phyloP scores from a whole-genome alignment of 768 basidiomycete genomes.

The Lentinus tigrinus region DNA sequence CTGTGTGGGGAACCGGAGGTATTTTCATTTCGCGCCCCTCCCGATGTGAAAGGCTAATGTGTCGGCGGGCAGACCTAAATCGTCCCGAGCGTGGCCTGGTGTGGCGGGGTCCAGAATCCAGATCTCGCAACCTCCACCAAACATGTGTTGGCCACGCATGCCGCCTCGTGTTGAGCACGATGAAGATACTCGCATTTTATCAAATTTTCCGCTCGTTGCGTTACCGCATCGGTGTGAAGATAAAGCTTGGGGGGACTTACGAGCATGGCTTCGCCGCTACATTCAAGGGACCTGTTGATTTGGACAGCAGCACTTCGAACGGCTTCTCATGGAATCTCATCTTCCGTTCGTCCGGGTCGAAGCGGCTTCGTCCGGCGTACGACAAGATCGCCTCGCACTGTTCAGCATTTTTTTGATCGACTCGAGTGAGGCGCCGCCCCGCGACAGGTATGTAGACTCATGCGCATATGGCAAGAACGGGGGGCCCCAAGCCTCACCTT shows the following conservation, averaged over 20 bases:
- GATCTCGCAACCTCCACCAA: slow-evolving; percentile 8
- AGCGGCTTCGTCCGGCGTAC: slow-evolving; percentile 18
- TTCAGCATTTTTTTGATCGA: slow-evolving; percentile 24
- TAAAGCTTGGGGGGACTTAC: slow-evolving; percentile 4
- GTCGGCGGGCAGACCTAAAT: slow-evolving; percentile 11
- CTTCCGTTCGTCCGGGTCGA: slow-evolving; percentile 11
- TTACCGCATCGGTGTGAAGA: slow-evolving; percentile 15
- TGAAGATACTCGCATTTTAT: slow-evolving; percentile 19
- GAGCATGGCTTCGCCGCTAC: slow-evolving; percentile 16
- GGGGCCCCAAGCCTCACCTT: slow-evolving; percentile 37
- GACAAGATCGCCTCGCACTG: slow-evolving; percentile 18
- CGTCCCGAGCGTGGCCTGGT: slow-evolving; percentile 13
- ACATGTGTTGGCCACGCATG: slow-evolving; percentile 22
- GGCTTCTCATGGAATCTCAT: slow-evolving; percentile 14
- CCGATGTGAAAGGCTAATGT: slow-evolving; percentile 14
- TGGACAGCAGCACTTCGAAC: slow-evolving; percentile 2
- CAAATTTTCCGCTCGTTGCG: slow-evolving; percentile 9
- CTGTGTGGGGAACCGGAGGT: slow-evolving; percentile 13
- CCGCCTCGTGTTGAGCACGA: slow-evolving; percentile 24
- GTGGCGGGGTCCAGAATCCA: slow-evolving; percentile 20
- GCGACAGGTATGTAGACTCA: slow-evolving; percentile 18
- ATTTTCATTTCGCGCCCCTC: slow-evolving; percentile 10
- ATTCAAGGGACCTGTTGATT: slow-evolving; percentile 14
- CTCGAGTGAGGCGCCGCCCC: slow-evolving; percentile 17
- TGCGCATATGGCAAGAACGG: slow-evolving; percentile 22